Conservation (phyloP, 345 rosid genomes). For the Rhizophora apiculata region DNA sequence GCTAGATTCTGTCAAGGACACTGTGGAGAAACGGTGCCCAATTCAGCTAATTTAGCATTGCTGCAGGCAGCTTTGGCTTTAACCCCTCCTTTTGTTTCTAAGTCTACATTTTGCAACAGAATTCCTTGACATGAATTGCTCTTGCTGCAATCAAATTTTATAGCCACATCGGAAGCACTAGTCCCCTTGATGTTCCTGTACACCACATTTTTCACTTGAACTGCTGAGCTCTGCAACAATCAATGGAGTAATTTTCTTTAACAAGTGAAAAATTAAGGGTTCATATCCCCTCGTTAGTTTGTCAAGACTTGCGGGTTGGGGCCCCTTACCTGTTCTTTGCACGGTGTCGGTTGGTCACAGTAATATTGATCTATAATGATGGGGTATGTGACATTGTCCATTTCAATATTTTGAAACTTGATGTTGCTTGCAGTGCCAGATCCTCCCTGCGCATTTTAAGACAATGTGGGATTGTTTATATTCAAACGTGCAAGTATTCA, state of each 20-base stretch:
- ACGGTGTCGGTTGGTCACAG: slow-evolving; percentile 66
- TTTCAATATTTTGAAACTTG: slow-evolving; percentile 58
- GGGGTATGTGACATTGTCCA: slow-evolving; percentile 73
- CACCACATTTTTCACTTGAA: slow-evolving; percentile 60
- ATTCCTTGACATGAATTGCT: slow-evolving; percentile 62
- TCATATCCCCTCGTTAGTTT: neutral
- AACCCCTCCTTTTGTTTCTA: slow-evolving; percentile 29
- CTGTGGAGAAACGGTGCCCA: slow-evolving; percentile 51
- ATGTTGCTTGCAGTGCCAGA: slow-evolving; percentile 78
- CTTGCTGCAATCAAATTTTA: slow-evolving; percentile 61
- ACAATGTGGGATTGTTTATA: neutral
- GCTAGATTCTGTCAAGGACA: slow-evolving; percentile 28
- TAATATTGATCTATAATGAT: slow-evolving; percentile 82
- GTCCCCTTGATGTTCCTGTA: slow-evolving; percentile 73
- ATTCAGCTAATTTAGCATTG: slow-evolving; percentile 37
- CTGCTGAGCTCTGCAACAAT: slow-evolving; percentile 53
- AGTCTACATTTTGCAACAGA: slow-evolving; percentile 42
- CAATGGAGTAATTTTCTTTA: neutral
- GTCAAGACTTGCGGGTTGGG: too few species aligned
- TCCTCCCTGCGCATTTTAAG: slow-evolving; percentile 60
- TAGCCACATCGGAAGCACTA: slow-evolving; percentile 65
- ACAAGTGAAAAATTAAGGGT: neutral
- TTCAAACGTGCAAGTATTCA: neutral
- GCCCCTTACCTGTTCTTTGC: slow-evolving; percentile 52
- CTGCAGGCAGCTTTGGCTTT: slow-evolving; percentile 47